A percentile compares a stretch with the other conserved stretches of the same genome.
phyloP scores from a whole-genome alignment of 2,329 filamentous ascomycete genomes.

The Exophiala aquamarina region DNA sequence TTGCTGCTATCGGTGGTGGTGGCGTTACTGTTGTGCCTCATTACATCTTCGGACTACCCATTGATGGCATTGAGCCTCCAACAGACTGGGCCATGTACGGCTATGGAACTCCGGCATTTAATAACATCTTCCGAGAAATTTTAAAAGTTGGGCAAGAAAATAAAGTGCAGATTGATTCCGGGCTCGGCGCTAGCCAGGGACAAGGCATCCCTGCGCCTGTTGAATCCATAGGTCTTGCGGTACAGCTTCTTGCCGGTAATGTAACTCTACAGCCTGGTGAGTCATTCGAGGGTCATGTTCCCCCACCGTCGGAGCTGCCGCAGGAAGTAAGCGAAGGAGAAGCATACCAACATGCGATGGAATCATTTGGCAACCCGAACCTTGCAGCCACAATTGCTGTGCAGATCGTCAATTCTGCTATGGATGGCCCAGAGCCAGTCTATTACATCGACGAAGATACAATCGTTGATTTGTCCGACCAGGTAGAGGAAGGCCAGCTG shows the following conservation, averaged over 20 bases:
- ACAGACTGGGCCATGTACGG: slow-evolving; percentile 42
- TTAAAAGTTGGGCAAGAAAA: slow-evolving; percentile 37
- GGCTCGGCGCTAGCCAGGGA: slow-evolving; percentile 49
- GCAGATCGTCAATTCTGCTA: background rate
- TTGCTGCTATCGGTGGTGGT: background rate
- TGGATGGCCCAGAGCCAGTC: background rate
- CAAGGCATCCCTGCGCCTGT: slow-evolving; percentile 44
- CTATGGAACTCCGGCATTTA: slow-evolving; percentile 40
- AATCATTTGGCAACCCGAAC: slow-evolving; percentile 15
- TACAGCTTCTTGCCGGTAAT: slow-evolving; percentile 35
- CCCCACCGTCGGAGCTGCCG: slow-evolving; percentile 36
- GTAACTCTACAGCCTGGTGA: slow-evolving; percentile 31
- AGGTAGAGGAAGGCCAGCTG: background rate
- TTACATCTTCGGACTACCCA: background rate
- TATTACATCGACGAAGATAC: slow-evolving; percentile 1
- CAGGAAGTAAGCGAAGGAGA: background rate
- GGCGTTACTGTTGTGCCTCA: background rate
- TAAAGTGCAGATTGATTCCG: slow-evolving; percentile 46
- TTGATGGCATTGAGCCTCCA: background rate
- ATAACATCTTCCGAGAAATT: slow-evolving; percentile 29
- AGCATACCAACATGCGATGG: background rate
- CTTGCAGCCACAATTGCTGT: background rate
- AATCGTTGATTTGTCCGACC: background rate
- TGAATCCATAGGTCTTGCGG: slow-evolving; percentile 36
- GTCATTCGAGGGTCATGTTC: slow-evolving; percentile 29